phyloP scores from a whole-genome alignment of 108 stramenopile genomes.

The Epithemia pelagica region DNA sequence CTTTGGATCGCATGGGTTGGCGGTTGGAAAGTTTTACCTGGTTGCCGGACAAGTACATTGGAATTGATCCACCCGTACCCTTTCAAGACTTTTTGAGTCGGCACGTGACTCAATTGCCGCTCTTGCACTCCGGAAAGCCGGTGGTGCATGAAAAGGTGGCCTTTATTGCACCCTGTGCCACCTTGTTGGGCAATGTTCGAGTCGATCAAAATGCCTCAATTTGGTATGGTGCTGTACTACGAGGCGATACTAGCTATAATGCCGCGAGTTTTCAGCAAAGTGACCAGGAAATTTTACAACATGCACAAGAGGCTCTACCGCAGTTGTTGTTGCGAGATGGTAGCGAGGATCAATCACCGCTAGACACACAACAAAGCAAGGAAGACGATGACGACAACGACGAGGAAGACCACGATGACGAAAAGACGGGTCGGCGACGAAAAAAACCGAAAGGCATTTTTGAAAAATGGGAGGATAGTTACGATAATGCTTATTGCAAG shows the following conservation, averaged over 20 bases:
- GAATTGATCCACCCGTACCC: conserved; percentile 55
- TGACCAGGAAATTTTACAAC: conserved; percentile 8
- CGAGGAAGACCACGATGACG: conserved; percentile 14
- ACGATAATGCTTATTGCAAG: conserved; percentile 6
- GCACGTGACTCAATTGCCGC: conserved; percentile 64
- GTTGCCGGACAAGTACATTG: conserved; percentile 24
- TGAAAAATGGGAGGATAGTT: conserved; percentile 9
- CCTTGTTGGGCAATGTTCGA: conserved; percentile 75
- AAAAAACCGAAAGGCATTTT: conserved; percentile 4
- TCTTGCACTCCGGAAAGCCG: conserved; percentile 60
- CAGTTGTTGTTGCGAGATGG: neutral
- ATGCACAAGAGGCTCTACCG: conserved; percentile 4
- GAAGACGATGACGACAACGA: neutral
- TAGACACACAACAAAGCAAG: neutral
- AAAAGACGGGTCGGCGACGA: conserved; percentile 13
- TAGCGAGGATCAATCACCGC: neutral
- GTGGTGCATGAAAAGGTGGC: conserved; percentile 54
- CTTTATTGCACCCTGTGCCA: conserved; percentile 79
- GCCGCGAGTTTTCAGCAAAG: conserved; percentile 28
- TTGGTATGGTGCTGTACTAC: conserved; percentile 74
- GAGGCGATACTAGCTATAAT: conserved; percentile 70
- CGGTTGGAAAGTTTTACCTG: conserved; percentile 44
- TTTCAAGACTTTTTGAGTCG: conserved; percentile 73
- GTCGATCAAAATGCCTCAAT: conserved; percentile 60
- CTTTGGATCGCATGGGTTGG: conserved; percentile 69